These are phyloP conservation scores for Neurospora intermedia DNA, from an alignment of 495 filamentous ascomycete genomes.

Conservation along the genomic window DNA sequence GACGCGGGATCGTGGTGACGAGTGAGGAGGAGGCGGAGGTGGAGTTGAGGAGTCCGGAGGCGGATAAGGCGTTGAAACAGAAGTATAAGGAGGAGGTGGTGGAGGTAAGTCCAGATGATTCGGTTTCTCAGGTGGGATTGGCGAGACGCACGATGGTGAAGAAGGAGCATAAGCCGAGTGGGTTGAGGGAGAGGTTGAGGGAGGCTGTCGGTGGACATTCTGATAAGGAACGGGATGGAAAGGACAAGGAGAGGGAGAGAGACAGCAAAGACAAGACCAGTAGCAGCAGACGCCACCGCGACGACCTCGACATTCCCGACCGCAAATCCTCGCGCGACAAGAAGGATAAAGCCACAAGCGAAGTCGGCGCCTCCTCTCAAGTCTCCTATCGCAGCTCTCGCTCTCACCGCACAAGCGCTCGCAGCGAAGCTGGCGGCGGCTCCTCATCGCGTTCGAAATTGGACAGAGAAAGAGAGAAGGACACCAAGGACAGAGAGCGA, in stretches of 20 bases:
- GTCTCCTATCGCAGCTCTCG: constrained; percentile 11
- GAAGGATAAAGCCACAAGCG: not conserved
- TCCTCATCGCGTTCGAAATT: not conserved
- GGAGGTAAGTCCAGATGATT: constrained; percentile 20
- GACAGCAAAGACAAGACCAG: constrained; percentile 8
- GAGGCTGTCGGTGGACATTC: not conserved
- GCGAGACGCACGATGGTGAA: constrained; percentile 10
- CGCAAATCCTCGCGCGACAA: not conserved
- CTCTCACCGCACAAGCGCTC: constrained; percentile 14
- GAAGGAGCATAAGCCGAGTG: constrained; percentile 19
- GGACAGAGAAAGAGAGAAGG: constrained; percentile 1
- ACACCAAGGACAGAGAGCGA: constrained; percentile 5
- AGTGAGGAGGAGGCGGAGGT: constrained; percentile 67
- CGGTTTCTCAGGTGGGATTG: constrained; percentile 15
- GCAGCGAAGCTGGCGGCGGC: constrained; percentile 12
- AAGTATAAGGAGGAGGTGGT: constrained; percentile 14
- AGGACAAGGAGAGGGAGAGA: constrained; percentile 21
- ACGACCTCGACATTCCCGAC: not conserved
- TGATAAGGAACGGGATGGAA: constrained; percentile 5
- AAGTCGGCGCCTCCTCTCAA: not conserved
- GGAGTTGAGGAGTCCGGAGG: constrained; percentile 75
- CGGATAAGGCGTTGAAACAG: constrained; percentile 45
- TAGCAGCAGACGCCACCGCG: constrained; percentile 3
- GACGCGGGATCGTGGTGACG: constrained; percentile 55
- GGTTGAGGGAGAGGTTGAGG: constrained; percentile 6